These are phyloP conservation scores for Grosmannia clavigera DNA, from an alignment of 2,329 filamentous ascomycete genomes.

Conservation along the genomic window DNA sequence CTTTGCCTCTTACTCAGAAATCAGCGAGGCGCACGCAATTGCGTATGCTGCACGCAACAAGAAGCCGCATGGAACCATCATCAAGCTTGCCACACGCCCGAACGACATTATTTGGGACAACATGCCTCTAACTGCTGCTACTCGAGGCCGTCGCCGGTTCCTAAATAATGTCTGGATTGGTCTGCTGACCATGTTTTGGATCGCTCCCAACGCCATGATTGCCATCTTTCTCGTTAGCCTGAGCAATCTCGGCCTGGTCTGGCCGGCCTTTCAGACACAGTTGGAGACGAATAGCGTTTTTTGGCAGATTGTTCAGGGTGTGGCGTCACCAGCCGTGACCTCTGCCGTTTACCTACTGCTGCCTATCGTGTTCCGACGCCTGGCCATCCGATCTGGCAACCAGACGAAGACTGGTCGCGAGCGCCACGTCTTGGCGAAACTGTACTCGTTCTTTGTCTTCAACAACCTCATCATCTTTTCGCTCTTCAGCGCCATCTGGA, in stretches of 20 bases:
- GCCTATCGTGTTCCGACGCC: constrained; percentile 79
- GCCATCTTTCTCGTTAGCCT: constrained; percentile 87
- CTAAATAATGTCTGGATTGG: constrained; percentile 77
- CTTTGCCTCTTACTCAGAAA: constrained; percentile 85
- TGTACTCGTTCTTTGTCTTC: constrained; percentile 94
- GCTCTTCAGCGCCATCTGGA: constrained; percentile 73
- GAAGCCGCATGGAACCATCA: constrained; percentile 63
- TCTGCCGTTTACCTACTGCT: constrained; percentile 79
- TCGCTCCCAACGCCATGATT: constrained; percentile 86
- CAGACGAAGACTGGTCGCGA: constrained; percentile 86
- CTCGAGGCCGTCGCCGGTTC: constrained; percentile 59
- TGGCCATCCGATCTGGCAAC: constrained; percentile 75
- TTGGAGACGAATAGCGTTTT: constrained; percentile 49
- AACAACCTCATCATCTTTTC: constrained; percentile 96
- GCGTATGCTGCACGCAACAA: constrained; percentile 73
- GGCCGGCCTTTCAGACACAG: constrained; percentile 58
- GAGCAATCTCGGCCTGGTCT: constrained; percentile 65
- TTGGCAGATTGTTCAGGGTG: constrained; percentile 88
- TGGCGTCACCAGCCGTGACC: constrained; percentile 74
- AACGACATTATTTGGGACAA: constrained; percentile 97
- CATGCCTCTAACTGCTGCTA: constrained; percentile 56
- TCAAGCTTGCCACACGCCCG: constrained; percentile 71
- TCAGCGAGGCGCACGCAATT: constrained; percentile 76
- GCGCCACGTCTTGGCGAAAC: constrained; percentile 75
- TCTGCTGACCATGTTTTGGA: constrained; percentile 71